phyloP scores from a whole-genome alignment of 108 stramenopile species.

The Nannochloropsis gaditana region DNA sequence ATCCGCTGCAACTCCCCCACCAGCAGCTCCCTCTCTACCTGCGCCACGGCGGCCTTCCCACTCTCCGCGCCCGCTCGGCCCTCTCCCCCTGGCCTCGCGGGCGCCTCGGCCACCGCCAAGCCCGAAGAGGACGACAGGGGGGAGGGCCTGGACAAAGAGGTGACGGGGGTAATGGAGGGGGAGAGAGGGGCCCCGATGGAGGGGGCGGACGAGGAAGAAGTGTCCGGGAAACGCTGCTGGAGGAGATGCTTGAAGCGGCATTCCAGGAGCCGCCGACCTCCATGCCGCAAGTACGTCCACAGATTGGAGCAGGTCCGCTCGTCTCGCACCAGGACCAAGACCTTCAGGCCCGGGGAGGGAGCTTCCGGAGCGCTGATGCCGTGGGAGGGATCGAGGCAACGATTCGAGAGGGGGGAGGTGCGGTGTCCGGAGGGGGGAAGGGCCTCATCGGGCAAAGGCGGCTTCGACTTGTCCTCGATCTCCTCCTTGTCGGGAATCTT shows the following conservation, averaged over 20 bases:
- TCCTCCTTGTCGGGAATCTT: neutral
- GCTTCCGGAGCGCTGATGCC: too few species aligned
- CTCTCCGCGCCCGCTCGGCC: neutral
- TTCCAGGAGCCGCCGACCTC: slow-evolving; percentile 28
- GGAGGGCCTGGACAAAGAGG: neutral
- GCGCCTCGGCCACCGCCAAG: neutral
- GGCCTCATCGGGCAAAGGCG: neutral
- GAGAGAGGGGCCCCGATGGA: neutral
- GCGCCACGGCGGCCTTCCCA: neutral
- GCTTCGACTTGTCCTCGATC: neutral
- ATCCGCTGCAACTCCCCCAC: neutral
- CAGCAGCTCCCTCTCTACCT: neutral
- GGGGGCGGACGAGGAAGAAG: neutral
- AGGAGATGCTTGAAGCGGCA: slow-evolving; percentile 30
- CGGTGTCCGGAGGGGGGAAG: neutral
- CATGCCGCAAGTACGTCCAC: slow-evolving; percentile 48
- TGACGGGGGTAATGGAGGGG: neutral
- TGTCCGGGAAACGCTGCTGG: neutral
- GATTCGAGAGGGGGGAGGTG: neutral
- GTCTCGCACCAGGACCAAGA: slow-evolving; percentile 84
- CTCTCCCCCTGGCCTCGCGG: neutral
- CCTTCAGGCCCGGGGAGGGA: neutral
- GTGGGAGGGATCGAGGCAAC: too few species aligned
- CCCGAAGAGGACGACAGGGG: neutral
- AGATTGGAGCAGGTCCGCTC: slow-evolving; percentile 67